Conservation (phyloP, 352 stramenopile species). For the Phytopythium helicoides region DNA sequence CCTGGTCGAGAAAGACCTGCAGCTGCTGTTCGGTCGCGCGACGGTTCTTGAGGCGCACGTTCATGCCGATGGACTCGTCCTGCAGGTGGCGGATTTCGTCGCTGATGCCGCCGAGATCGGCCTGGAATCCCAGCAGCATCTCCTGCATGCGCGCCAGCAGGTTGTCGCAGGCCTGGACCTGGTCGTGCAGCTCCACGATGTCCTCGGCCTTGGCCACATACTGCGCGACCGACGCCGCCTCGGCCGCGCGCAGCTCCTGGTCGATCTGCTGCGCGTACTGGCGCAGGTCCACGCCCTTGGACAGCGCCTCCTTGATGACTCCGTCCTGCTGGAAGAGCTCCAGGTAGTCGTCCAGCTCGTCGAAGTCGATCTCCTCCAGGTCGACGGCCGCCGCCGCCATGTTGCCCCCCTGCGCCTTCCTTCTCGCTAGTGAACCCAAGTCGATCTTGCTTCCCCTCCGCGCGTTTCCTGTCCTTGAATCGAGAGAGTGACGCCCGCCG, state of each 20-base stretch:
- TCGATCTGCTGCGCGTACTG: slow-evolving; percentile 92
- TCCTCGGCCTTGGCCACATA: slow-evolving; percentile 89
- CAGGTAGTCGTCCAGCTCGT: slow-evolving; percentile 92
- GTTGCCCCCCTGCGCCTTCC: background rate
- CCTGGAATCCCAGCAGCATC: slow-evolving; percentile 98
- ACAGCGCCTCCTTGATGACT: slow-evolving; percentile 90
- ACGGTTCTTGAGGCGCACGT: slow-evolving; percentile 95
- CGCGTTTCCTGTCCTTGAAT: background rate
- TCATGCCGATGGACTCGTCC: slow-evolving; percentile 93
- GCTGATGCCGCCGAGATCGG: slow-evolving; percentile 96
- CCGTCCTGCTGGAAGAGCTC: slow-evolving; percentile 94
- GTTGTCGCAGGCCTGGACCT: slow-evolving; percentile 96
- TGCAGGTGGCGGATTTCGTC: slow-evolving; percentile 98
- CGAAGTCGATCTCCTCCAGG: slow-evolving; percentile 92
- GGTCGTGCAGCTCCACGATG: slow-evolving; percentile 89
- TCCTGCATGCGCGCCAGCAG: slow-evolving; percentile 97
- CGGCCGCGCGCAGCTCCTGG: slow-evolving; percentile 77
- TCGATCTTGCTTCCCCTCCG: background rate
- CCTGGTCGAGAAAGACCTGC: slow-evolving; percentile 93
- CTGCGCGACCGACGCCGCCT: slow-evolving; percentile 82
- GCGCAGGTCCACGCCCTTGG: slow-evolving; percentile 88
- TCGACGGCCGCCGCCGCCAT: slow-evolving; percentile 30
- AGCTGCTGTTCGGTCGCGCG: slow-evolving; percentile 92
- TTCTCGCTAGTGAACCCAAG: background rate
- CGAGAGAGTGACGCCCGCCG: too few relatives aligned